Conservation (phyloP, 2,329 filamentous ascomycete species). For the Sclerotinia glacialis region DNA sequence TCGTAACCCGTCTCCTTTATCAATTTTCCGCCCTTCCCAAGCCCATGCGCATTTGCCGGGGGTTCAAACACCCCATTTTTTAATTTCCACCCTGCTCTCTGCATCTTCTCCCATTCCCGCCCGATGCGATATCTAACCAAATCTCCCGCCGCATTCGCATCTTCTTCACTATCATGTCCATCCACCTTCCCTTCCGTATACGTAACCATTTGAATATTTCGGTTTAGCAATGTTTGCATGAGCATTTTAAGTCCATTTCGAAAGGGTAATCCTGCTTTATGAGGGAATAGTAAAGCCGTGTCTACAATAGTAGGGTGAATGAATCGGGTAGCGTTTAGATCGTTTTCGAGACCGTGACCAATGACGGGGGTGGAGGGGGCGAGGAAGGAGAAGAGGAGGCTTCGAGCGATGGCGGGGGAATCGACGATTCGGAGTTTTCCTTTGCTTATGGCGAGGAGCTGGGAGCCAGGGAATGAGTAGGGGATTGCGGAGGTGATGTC, state of each 20-base stretch:
- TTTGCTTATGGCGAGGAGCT: constrained; percentile 32
- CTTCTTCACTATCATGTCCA: constrained; percentile 91
- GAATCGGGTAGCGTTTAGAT: constrained; percentile 78
- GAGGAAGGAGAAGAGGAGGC: constrained; percentile 73
- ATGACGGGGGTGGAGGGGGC: constrained; percentile 78
- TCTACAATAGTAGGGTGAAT: constrained; percentile 84
- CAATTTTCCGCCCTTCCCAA: neutral
- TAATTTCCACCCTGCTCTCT: constrained; percentile 64
- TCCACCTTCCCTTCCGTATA: constrained; percentile 44
- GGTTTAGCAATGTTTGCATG: constrained; percentile 64
- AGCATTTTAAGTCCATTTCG: constrained; percentile 76
- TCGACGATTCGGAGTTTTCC: constrained; percentile 67
- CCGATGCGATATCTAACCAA: constrained; percentile 70
- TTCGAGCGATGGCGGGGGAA: constrained; percentile 71
- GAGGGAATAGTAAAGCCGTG: constrained; percentile 80
- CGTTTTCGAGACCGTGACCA: constrained; percentile 93
- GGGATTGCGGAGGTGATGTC: constrained; percentile 68
- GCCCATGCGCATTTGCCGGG: neutral
- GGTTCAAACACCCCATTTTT: constrained; percentile 43
- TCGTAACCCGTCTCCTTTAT: neutral
- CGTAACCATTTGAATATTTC: constrained; percentile 72
- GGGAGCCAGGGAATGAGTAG: constrained; percentile 41
- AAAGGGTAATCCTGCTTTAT: constrained; percentile 70
- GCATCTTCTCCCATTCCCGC: constrained; percentile 67
- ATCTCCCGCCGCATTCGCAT: constrained; percentile 85